phyloP scores from a whole-genome alignment of 176 grass and related monocot genomes.

The Oryza punctata region DNA sequence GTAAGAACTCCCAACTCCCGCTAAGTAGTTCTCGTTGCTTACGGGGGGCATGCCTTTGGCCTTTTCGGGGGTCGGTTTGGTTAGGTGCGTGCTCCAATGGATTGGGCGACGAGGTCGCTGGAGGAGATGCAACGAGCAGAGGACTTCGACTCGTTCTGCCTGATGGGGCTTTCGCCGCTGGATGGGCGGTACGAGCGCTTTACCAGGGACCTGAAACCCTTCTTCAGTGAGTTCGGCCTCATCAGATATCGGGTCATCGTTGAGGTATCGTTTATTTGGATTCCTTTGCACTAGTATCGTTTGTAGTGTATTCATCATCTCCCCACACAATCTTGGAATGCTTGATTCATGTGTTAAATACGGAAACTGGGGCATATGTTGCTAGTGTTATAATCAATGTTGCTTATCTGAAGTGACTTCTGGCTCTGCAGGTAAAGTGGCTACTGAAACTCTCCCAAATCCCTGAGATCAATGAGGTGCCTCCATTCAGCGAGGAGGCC shows the following conservation, averaged over 20 bases:
- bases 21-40: slow-evolving; percentile 4
- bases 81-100: slow-evolving; percentile 39
- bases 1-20: neutral
- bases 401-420: slow-evolving; percentile 13
- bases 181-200: slow-evolving; percentile 71
- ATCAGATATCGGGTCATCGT: slow-evolving; percentile 81
- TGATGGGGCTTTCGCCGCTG: slow-evolving; percentile 83
- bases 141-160: slow-evolving; percentile 46
- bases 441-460: slow-evolving; percentile 86
- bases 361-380: neutral
- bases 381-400: neutral
- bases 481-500: slow-evolving; percentile 68
- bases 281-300: neutral
- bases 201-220: slow-evolving; percentile 59
- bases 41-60: neutral
- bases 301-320: neutral
- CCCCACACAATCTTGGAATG: neutral
- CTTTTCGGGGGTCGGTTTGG: neutral
- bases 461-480: slow-evolving; percentile 80
- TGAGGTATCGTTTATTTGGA: slow-evolving; percentile 52
- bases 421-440: slow-evolving; percentile 75
- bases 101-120: slow-evolving; percentile 39
- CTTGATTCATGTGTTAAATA: slow-evolving; percentile 1
- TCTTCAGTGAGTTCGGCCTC: slow-evolving; percentile 97
- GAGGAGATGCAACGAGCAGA: slow-evolving; percentile 34